Evolutionary conservation across 1,139 yeast species (phyloP).

Genomic region (Saccharomyces pastorianus): DNA sequence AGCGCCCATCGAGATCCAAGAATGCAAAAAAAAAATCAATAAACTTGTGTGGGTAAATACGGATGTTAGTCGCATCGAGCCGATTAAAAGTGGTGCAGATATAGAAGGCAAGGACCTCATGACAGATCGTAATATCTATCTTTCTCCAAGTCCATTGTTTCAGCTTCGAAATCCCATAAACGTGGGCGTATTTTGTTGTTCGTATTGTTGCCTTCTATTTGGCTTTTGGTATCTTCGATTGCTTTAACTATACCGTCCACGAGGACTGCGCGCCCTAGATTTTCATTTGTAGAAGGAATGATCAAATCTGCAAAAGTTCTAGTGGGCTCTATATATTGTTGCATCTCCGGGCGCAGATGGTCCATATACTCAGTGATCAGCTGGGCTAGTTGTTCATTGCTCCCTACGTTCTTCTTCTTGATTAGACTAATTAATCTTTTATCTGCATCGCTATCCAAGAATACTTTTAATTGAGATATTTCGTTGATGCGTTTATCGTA

Average conservation of each 20-base stretch:
- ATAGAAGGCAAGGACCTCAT: constrained; percentile 3
- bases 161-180: constrained; percentile 33
- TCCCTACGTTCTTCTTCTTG: constrained; percentile 31
- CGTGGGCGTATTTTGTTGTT: constrained; percentile 8
- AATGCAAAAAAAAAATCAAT: background rate
- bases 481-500: constrained; percentile 54
- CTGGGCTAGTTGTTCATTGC: constrained; percentile 35
- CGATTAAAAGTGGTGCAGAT: background rate
- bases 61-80: background rate
- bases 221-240: constrained; percentile 17
- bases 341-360: constrained; percentile 69
- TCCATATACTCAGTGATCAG: constrained; percentile 56
- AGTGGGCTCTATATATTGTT: constrained; percentile 64
- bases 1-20: background rate
- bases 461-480: constrained; percentile 59
- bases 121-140: constrained; percentile 42
- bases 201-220: constrained; percentile 5
- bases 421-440: constrained; percentile 74
- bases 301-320: constrained; percentile 75
- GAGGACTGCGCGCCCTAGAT: constrained; percentile 50
- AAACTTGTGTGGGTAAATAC: background rate
- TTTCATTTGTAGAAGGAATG: constrained; percentile 51
- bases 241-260: constrained; percentile 63
- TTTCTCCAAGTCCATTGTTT: constrained; percentile 42
- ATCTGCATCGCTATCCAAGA: constrained; percentile 83